These are phyloP conservation scores for Mitragyna speciosa DNA, from an alignment of 257 asterid species.

Conservation along the genomic window DNA sequence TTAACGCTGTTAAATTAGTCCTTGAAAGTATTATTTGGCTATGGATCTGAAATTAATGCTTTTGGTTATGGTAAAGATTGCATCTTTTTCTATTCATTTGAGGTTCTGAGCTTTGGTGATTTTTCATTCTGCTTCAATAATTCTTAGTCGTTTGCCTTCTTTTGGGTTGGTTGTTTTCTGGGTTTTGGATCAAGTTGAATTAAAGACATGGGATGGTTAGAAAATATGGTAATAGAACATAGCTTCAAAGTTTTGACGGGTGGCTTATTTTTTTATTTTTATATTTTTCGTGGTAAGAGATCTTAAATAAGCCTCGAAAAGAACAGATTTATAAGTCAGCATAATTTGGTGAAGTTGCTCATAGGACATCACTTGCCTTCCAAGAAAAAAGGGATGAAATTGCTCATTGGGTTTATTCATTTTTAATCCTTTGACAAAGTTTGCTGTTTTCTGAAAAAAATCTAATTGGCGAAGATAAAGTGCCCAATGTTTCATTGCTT, in stretches of 20 bases:
- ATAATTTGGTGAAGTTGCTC: background rate
- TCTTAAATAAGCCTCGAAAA: background rate
- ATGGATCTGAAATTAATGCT: constrained; percentile 8
- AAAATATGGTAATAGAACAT: background rate
- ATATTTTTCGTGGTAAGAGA: background rate
- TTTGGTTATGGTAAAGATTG: background rate
- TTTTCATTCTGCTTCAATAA: background rate
- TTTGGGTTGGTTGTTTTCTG: background rate
- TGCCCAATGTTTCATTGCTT: background rate
- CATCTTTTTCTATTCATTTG: background rate
- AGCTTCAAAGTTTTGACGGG: background rate
- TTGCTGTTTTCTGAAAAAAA: background rate
- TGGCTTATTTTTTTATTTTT: background rate
- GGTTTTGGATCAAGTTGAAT: background rate
- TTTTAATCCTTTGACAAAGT: background rate
- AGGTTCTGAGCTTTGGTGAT: background rate
- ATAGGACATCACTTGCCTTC: background rate
- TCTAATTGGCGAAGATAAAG: background rate
- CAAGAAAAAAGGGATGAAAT: background rate
- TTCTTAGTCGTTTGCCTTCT: background rate
- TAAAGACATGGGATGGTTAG: too few relatives aligned
- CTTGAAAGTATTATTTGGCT: background rate
- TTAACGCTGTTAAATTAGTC: background rate
- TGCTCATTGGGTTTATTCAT: background rate
- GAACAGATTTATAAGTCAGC: background rate